Evolutionary conservation across 2,329 filamentous ascomycete species (phyloP).

Genomic region (Parasarocladium wereldwijsianum): DNA sequence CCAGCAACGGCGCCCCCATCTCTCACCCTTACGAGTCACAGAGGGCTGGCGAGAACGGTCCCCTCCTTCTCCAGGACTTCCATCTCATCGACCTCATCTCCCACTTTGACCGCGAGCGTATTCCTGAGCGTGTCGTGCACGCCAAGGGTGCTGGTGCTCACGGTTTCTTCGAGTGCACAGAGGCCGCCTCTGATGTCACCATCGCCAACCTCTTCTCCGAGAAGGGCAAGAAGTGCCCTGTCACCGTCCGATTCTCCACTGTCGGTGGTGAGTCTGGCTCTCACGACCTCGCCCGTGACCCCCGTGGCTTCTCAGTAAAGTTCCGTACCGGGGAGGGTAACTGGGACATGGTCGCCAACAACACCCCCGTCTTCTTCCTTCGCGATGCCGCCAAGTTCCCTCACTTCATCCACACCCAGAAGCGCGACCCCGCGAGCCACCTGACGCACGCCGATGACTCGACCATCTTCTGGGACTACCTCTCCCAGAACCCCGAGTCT

Average conservation of each 20-base stretch:
- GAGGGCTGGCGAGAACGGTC: conserved; percentile 40
- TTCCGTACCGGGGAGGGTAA: conserved; percentile 63
- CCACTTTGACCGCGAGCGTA: conserved; percentile 47
- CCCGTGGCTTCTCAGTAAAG: conserved; percentile 58
- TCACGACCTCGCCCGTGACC: conserved; percentile 57
- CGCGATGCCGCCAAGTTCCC: conserved; percentile 61
- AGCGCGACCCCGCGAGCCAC: conserved; percentile 56
- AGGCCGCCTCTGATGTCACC: conserved; percentile 37
- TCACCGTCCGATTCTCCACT: conserved; percentile 58
- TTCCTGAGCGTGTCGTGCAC: conserved; percentile 46
- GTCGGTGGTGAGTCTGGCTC: conserved; percentile 62
- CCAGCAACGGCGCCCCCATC: conserved; percentile 40
- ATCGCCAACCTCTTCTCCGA: conserved; percentile 37
- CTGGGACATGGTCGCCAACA: conserved; percentile 58
- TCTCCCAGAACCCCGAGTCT: conserved; percentile 42
- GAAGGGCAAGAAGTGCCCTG: conserved; percentile 53
- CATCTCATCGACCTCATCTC: conserved; percentile 46
- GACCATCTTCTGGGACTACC: conserved; percentile 54
- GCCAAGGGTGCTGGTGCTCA: conserved; percentile 43
- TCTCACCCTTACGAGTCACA: conserved; percentile 44
- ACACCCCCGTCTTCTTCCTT: conserved; percentile 64
- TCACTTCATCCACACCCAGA: conserved; percentile 60
- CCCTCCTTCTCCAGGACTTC: conserved; percentile 43
- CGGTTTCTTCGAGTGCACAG: conserved; percentile 33
- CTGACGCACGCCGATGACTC: conserved; percentile 44